A percentile compares a stretch with the other conserved stretches of the same genome.
These are phyloP conservation scores for Zangia roseola DNA, from an alignment of 768 basidiomycete genomes.

Conservation along the genomic window DNA sequence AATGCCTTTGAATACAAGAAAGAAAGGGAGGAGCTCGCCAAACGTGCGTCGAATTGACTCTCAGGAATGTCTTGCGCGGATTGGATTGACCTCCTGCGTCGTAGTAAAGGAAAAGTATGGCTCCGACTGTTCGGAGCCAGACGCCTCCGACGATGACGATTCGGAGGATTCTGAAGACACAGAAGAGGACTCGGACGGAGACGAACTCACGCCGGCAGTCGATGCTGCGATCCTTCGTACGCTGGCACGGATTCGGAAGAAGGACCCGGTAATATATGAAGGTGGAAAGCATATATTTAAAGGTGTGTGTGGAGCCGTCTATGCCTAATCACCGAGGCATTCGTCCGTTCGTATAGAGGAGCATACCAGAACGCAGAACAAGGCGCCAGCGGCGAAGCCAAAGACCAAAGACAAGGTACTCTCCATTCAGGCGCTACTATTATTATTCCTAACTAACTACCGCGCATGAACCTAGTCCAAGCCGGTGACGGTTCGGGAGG, in stretches of 20 bases:
- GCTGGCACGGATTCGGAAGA: slow-evolving; percentile 76
- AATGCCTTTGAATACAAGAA: slow-evolving; percentile 83
- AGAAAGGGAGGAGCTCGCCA: slow-evolving; percentile 80
- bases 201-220: slow-evolving; percentile 88
- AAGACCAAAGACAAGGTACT: slow-evolving; percentile 54
- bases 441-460: slow-evolving; percentile 1
- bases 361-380: slow-evolving; percentile 41
- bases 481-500: slow-evolving; percentile 74
- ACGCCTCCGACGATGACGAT: slow-evolving; percentile 28
- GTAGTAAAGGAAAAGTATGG: slow-evolving; percentile 88
- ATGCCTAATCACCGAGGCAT: background rate
- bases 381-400: slow-evolving; percentile 18
- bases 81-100: background rate
- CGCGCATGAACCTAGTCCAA: slow-evolving; percentile 46
- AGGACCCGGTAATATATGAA: slow-evolving; percentile 85
- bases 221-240: slow-evolving; percentile 94
- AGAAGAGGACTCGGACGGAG: slow-evolving; percentile 94
- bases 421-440: background rate
- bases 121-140: slow-evolving; percentile 52
- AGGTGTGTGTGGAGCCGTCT: slow-evolving; percentile 44
- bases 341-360: slow-evolving; percentile 53
- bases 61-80: background rate
- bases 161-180: slow-evolving; percentile 66
- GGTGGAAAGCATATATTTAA: slow-evolving; percentile 69
- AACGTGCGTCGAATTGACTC: slow-evolving; percentile 47